Conservation (phyloP, 371 early-diverging fungal genomes). For the Syncephalastrum racemosum region DNA sequence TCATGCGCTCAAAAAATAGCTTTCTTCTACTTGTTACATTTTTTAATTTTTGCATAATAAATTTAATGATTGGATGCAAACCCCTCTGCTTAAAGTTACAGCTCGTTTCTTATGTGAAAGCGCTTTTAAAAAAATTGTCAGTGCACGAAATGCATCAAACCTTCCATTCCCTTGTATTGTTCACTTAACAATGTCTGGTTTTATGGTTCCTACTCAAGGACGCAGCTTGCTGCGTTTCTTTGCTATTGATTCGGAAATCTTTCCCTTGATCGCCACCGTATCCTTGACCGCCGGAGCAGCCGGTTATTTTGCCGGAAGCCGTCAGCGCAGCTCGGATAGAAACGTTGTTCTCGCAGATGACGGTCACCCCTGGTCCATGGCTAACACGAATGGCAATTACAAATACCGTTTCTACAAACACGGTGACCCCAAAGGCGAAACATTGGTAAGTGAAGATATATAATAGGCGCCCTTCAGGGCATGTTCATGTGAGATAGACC, state of each 20-base stretch:
- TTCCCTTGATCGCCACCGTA: conserved; percentile 18
- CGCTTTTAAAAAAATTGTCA: too few species aligned
- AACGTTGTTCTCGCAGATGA: not conserved
- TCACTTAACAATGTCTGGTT: conserved; percentile 10
- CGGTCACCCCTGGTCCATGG: conserved; percentile 8
- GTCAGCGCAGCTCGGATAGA: not conserved
- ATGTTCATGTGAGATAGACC: not conserved
- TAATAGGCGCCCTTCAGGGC: too few species aligned
- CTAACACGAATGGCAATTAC: conserved; percentile 1
- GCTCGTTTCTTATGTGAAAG: too few species aligned
- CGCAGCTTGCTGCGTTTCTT: conserved; percentile 13
- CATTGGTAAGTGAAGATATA: conserved; percentile 1
- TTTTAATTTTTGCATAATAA: too few species aligned
- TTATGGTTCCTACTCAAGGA: conserved; percentile 11
- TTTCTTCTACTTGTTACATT: too few species aligned
- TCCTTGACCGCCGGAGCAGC: conserved; percentile 4
- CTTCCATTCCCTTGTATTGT: not conserved
- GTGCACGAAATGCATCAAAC: not conserved
- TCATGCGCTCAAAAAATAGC: too few species aligned
- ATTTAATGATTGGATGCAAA: too few species aligned
- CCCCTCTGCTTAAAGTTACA: too few species aligned
- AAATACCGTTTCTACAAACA: conserved; percentile 8
- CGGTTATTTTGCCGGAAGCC: conserved; percentile 17
- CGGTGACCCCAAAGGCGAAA: conserved; percentile 3
- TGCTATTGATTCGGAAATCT: conserved; percentile 23